Percentiles rank a stretch among this genome's conserved stretches.
phyloP scores from a whole-genome alignment of 2,329 filamentous ascomycete genomes.

The Trichophyton simii region DNA sequence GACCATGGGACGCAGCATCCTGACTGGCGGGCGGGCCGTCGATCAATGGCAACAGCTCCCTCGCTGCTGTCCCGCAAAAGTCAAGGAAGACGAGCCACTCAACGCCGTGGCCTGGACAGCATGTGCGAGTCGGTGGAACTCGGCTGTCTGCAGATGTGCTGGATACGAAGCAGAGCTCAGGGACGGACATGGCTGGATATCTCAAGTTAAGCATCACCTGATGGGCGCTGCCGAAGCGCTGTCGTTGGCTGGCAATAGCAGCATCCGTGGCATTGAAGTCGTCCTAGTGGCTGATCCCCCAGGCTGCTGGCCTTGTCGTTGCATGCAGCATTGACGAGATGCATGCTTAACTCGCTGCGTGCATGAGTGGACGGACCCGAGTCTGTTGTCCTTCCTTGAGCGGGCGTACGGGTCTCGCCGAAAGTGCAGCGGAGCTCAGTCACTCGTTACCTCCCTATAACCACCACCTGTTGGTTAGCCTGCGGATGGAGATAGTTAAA shows the following conservation, averaged over 20 bases:
- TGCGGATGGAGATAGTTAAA: no score
- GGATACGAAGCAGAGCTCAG: neutral
- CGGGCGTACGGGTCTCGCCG: neutral
- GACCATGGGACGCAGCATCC: neutral
- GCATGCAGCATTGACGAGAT: no score
- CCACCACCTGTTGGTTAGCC: neutral
- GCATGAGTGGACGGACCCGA: neutral
- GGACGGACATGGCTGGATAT: neutral
- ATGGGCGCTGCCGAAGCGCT: neutral
- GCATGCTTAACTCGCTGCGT: no score
- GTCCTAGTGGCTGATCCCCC: constrained; percentile 2
- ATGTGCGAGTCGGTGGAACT: neutral
- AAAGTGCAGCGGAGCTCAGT: neutral
- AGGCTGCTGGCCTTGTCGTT: neutral
- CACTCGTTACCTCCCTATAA: neutral
- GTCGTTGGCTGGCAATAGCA: neutral
- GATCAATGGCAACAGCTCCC: constrained; percentile 1
- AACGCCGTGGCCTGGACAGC: neutral
- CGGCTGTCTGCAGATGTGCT: neutral
- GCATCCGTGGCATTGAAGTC: neutral
- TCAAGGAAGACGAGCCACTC: neutral
- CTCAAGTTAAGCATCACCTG: neutral
- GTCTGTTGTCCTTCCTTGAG: neutral
- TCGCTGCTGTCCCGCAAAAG: neutral
- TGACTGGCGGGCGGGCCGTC: neutral